Evolutionary conservation across 2,329 filamentous ascomycete genomes (phyloP), one percentile per base, ranked within the genome.

Genomic region (Verticillium isaacii): DNA sequence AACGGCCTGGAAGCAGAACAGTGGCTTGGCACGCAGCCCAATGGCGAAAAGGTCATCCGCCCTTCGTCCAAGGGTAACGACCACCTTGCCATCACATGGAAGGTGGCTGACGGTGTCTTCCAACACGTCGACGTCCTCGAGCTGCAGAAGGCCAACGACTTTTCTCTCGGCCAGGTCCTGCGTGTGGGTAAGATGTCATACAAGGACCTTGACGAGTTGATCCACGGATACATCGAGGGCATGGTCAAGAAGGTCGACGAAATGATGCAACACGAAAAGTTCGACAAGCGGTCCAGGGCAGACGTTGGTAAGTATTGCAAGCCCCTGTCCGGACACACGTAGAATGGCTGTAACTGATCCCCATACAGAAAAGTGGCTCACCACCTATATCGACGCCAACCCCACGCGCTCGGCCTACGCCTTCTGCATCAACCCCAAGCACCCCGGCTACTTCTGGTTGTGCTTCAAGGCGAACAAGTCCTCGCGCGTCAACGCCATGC

Each of bases 221-320:
- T 99, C 68, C 93, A 96, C 72, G 91, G 95, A 71, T 95, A 99
- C 73, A 92, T 99, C 72, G 95, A 97, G 79, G 92, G 93, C 59
- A 99, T 98, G 95, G 91, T 93, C 19, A 91, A 90, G 77, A 99
- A 99, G 82, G 94, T 98, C 59, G 92, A 96, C 67, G 94, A 99
- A 80, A 89, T 99, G 81, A 95, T 92, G 83, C 86, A 89, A 67
- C 89, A 97, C 74, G 94, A 98, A 73, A 97, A 97, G 76, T 99
- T 66, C n/a, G 63, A 93, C 76, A 84, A 85, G 62, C 88, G 89
- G 60, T 91, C 85, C 65, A 88, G 87, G 72, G 81, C 87, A 61
- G 88, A 92, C 67, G 88, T 91, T 63, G 92, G 92, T 96, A 88
- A 78, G 89, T 80, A 56, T 60, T 62, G 19, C 15, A 61, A 56